These are phyloP conservation scores for Geotrichum candidum DNA, from an alignment of 1,139 yeast species.

Conservation along the genomic window DNA sequence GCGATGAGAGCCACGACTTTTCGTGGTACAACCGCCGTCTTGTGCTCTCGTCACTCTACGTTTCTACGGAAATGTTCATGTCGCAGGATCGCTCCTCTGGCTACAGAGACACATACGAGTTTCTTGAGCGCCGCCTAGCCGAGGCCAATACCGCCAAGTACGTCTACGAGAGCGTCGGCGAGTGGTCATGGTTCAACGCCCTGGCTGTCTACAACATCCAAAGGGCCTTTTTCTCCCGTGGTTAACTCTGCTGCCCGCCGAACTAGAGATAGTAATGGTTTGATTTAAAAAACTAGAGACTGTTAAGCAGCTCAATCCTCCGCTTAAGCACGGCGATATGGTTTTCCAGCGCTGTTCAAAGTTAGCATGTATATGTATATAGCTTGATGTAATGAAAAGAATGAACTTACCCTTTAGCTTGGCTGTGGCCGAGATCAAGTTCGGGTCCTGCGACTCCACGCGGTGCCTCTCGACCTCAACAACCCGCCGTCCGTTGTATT, in stretches of 20 bases:
- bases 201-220: conserved; percentile 61
- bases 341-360: conserved; percentile 23
- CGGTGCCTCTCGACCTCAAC: conserved; percentile 39
- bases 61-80: conserved; percentile 70
- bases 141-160: conserved; percentile 52
- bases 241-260: neutral
- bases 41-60: conserved; percentile 62
- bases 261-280: neutral
- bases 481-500: conserved; percentile 37
- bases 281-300: neutral
- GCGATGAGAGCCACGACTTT: conserved; percentile 77
- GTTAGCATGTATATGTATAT: neutral
- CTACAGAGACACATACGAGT: conserved; percentile 52
- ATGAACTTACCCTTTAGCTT: conserved; percentile 30
- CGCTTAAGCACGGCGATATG: conserved; percentile 25
- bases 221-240: conserved; percentile 39
- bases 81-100: conserved; percentile 61
- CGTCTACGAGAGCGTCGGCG: conserved; percentile 57
- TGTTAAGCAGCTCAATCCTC: conserved; percentile 24
- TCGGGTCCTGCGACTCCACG: conserved; percentile 44
- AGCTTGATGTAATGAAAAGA: neutral
- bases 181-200: conserved; percentile 71
- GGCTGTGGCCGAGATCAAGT: conserved; percentile 40
- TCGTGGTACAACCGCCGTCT: conserved; percentile 90
- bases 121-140: conserved; percentile 58